Percentiles rank a stretch among this genome's conserved stretches.
These are phyloP conservation scores for Coemansia sp. DNA, from an alignment of 192 early-diverging fungal genomes.

Conservation along the genomic window DNA sequence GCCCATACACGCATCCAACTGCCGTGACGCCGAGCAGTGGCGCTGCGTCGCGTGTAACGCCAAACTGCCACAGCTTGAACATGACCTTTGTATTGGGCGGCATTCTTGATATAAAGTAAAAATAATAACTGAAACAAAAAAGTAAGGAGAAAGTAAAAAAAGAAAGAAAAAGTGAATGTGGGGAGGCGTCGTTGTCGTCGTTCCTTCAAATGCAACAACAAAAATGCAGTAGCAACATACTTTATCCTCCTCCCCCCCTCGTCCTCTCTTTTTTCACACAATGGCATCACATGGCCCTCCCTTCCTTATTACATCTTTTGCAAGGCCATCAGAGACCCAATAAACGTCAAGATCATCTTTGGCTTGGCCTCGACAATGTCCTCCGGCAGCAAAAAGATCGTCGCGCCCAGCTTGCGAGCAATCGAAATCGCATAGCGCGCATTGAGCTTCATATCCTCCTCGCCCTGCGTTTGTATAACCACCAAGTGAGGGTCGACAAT, in stretches of 20 bases:
- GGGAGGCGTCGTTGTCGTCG: background rate
- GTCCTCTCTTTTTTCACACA: background rate
- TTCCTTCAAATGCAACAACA: too few relatives aligned
- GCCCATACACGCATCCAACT: slow-evolving; percentile 50
- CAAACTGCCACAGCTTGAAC: slow-evolving; percentile 39
- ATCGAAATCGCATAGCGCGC: slow-evolving; percentile 98
- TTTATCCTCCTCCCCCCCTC: background rate
- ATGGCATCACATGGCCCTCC: slow-evolving; percentile 5
- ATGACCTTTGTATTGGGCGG: slow-evolving; percentile 17
- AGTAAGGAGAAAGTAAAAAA: background rate
- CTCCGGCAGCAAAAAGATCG: slow-evolving; percentile 98
- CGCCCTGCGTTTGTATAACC: slow-evolving; percentile 64
- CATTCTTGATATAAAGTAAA: background rate
- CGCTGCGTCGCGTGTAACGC: slow-evolving; percentile 48
- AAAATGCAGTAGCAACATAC: background rate
- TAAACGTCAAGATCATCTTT: slow-evolving; percentile 96
- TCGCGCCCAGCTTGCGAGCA: slow-evolving; percentile 98
- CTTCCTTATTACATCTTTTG: slow-evolving; percentile 30
- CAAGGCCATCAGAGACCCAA: slow-evolving; percentile 92
- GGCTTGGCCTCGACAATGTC: slow-evolving; percentile 98
- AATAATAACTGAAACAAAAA: background rate
- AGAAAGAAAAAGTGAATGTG: background rate
- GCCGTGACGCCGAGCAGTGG: slow-evolving; percentile 44
- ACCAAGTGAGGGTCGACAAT: slow-evolving; percentile 90
- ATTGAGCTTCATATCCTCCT: slow-evolving; percentile 90